Conservation (phyloP, 306 rosid genomes). For the Lathyrus tuberosus region DNA sequence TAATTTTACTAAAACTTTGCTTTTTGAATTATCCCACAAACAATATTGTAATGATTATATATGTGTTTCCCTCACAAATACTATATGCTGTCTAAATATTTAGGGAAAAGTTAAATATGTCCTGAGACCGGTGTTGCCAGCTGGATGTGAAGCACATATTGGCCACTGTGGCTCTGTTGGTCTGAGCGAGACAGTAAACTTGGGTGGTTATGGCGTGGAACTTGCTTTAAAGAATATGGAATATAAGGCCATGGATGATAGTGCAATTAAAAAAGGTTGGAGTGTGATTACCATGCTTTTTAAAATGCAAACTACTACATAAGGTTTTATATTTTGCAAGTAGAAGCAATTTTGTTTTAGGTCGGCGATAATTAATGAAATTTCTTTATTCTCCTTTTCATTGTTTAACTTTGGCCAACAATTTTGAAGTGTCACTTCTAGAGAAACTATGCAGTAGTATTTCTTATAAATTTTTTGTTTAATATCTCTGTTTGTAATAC, state of each 20-base stretch:
- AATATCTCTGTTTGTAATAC: conserved; percentile 29
- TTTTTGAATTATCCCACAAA: too few species aligned
- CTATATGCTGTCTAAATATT: background rate
- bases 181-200: conserved; percentile 69
- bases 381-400: conserved; percentile 15
- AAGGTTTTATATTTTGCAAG: conserved; percentile 29
- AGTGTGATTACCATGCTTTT: conserved; percentile 29
- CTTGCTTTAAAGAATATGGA: conserved; percentile 99
- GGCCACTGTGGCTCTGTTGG: conserved; percentile 88
- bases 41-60: too few species aligned
- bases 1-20: too few species aligned
- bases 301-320: conserved; percentile 20
- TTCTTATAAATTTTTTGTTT: conserved; percentile 3
- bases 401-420: background rate
- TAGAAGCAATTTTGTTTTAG: conserved; percentile 36
- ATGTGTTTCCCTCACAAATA: too few species aligned
- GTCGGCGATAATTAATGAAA: conserved; percentile 25
- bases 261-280: conserved; percentile 84
- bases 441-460: conserved; percentile 25
- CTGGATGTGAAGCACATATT: conserved; percentile 71
- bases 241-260: conserved; percentile 94
- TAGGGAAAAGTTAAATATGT: conserved; percentile 89
- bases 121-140: conserved; percentile 73
- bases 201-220: conserved; percentile 98
- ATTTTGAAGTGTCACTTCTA: background rate